phyloP scores from a whole-genome alignment of 352 stramenopile species.

The Phytophthora capsici region DNA sequence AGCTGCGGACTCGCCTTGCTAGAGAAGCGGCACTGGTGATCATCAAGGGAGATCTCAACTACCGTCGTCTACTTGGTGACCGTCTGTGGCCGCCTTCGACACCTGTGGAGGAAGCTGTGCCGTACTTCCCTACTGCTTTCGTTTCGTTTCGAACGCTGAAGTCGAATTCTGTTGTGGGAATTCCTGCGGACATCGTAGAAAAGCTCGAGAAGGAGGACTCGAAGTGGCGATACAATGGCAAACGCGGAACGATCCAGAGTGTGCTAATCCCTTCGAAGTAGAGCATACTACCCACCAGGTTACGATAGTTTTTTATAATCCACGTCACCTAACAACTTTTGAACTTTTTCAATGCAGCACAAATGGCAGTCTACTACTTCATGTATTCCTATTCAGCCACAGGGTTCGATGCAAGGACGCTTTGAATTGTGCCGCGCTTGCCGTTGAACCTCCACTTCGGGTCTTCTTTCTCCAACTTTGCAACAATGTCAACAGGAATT shows the following conservation, averaged over 20 bases:
- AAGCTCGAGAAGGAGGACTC: conserved; percentile 58
- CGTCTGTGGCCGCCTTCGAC: conserved; percentile 89
- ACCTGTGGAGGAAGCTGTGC: conserved; percentile 83
- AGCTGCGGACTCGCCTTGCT: conserved; percentile 37
- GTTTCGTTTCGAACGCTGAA: conserved; percentile 80
- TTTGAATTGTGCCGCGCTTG: conserved; percentile 69
- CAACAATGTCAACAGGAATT: conserved; percentile 49
- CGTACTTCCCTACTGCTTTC: conserved; percentile 75
- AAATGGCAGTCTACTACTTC: no score
- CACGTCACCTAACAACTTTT: no score
- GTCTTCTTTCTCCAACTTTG: conserved; percentile 55
- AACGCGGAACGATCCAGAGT: conserved; percentile 72
- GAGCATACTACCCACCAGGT: conserved; percentile 1
- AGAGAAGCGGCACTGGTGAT: conserved; percentile 88
- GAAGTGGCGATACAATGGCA: conserved; percentile 73
- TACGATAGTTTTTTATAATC: no score
- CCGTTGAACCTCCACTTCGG: conserved; percentile 72
- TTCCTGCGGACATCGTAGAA: conserved; percentile 47
- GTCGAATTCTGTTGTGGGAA: conserved; percentile 70
- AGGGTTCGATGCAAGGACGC: conserved; percentile 37
- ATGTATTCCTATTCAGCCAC: neutral
- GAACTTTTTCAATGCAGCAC: no score
- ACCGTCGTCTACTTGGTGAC: conserved; percentile 95
- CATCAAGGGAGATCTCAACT: conserved; percentile 98
- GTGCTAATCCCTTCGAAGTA: conserved; percentile 37